Evolutionary conservation across 1,139 yeast genomes (phyloP), one percentile per base, ranked within the genome.

Genomic region (Diutina pseudorugosa): DNA sequence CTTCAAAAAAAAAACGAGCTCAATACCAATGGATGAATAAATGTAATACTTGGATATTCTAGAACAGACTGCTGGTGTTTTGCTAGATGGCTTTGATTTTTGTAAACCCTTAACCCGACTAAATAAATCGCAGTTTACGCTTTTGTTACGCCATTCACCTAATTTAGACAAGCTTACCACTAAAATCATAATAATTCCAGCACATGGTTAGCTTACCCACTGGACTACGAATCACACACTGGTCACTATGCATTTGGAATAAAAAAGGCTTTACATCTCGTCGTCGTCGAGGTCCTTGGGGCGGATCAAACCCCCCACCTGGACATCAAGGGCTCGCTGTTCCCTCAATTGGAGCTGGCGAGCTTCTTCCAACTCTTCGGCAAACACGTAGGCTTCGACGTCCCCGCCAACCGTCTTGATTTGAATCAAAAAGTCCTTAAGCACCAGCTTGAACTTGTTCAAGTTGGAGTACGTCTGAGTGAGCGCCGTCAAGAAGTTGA

Each of bases 381-480:
- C 96, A 71, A 85, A 94, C 66, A 93, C 75, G 66, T 93, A 94
- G 66, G 90, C 97, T 40, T 95, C 87, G 52, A 86, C 77, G 66
- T 89, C 96, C 51, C 98, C 98, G 57, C 98, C 98, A 64, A 79
- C 82, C 69, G 93, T 96, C 70, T 90, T 90, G 66, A 93, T 87
- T 73, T 93, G 98, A 50, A 94, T 95, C 67, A 94, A 77, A 79
- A 94, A 94, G 70, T 94, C 99, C 69, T 98, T 84, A 61, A 94
- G 75, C 2, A 87, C 84, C 53, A 89, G 89, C 69, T 83, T 83
- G 73, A 94, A 93, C 66, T 82, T 85, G 58, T 70, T 67, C 57
- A 84, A 82, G 61, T 89, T 95, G 56, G 77, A 81, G 65, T 89
- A 89, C 55, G 83, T 82, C 18, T 79, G 69, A 45, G 87, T 80